Evolutionary conservation across 1,284 basidiomycete species (phyloP).

Genomic region (Ustilago vetiveriae): DNA sequence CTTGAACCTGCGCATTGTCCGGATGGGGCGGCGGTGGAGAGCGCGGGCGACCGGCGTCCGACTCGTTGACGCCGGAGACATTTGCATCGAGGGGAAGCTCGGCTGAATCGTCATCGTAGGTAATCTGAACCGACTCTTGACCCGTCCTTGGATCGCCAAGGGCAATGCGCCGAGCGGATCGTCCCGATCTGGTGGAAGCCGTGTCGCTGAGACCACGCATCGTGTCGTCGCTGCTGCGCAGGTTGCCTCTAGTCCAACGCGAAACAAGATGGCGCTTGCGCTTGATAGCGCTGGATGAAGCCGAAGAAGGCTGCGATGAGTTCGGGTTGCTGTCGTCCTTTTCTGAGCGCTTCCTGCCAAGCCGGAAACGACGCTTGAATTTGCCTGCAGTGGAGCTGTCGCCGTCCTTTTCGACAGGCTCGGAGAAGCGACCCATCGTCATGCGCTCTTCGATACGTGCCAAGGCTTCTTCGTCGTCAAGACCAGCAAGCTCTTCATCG

Average conservation of each 20-base stretch:
- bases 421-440: slow-evolving; percentile 30
- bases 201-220: slow-evolving; percentile 23
- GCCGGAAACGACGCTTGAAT: slow-evolving; percentile 21
- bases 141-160: slow-evolving; percentile 23
- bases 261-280: slow-evolving; percentile 35
- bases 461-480: slow-evolving; percentile 52
- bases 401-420: slow-evolving; percentile 20
- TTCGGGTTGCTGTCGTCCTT: slow-evolving; percentile 21
- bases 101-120: slow-evolving; percentile 21
- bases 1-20: slow-evolving; percentile 5
- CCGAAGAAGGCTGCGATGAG: slow-evolving; percentile 36
- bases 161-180: slow-evolving; percentile 13
- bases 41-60: slow-evolving; percentile 7
- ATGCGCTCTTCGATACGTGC: slow-evolving; percentile 43
- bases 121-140: slow-evolving; percentile 30
- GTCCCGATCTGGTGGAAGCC: slow-evolving; percentile 26
- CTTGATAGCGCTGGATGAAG: slow-evolving; percentile 38
- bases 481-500: slow-evolving; percentile 40
- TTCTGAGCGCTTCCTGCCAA: slow-evolving; percentile 24
- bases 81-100: not conserved
- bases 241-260: slow-evolving; percentile 33
- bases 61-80: not conserved
- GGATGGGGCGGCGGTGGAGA: slow-evolving; percentile 48
- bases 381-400: slow-evolving; percentile 1
- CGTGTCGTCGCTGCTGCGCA: slow-evolving; percentile 30